Evolutionary conservation across 805 yeast genomes (phyloP), one percentile per base, ranked within the genome.

Genomic region (Kluyveromyces aestuarii): DNA sequence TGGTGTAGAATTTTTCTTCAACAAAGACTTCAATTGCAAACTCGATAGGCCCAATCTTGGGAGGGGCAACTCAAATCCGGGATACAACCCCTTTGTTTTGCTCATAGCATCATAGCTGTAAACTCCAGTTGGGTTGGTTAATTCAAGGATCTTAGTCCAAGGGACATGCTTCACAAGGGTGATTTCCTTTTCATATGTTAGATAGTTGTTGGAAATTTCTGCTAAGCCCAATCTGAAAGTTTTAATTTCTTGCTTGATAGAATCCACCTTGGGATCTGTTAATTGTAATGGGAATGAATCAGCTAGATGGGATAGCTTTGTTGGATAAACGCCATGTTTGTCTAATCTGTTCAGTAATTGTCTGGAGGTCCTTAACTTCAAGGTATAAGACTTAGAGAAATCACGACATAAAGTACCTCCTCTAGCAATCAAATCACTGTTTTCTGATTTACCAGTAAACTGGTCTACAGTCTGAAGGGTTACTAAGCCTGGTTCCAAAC

Each of bases 241-340:
- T 59, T 73, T 78, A 56, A 84, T 67, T 55, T 84, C 88, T 48
- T 74, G 67, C 48, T 40, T 64, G 68, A 53, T 79, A 64, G 61
- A 69, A 69, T 60, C 56, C 19, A 49, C 45, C 16, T 54, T 56
- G 16, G 66, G 60, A 2, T 64, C 63, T 37, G 66, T 59, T 39
- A 70, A 60, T 43, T 76, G 68, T 21, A 82, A 66, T 48, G 90
- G 90, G 75, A 82, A 83, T 39, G 67, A 58, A 21, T 73, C 72
- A 14, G 87, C 76, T 43, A 87, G 70, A 68, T 87, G 84, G 37
- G 88, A 74, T 56, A 90, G 74, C 68, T 88, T 91, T 74, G 91
- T 87, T 49, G 99, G 98, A 67, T 80, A 91, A 35, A 93, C 98
- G 27, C 96, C 86, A 44, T 77, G 72, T 56, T 77, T 79, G 67